phyloP scores from a whole-genome alignment of 2,329 filamentous ascomycete genomes.

The Xylaria sp. region DNA sequence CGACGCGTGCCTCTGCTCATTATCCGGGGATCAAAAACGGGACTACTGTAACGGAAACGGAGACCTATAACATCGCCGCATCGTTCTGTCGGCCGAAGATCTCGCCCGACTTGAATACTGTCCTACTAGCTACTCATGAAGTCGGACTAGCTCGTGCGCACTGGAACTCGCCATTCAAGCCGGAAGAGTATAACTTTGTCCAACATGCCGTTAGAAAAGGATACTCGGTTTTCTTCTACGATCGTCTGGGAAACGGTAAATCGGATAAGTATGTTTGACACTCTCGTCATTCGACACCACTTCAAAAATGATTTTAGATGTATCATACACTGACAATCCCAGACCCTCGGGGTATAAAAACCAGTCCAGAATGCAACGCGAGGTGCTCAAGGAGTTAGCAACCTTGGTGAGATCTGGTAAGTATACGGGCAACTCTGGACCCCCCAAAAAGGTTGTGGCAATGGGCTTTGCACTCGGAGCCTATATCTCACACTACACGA shows the following conservation, averaged over 20 bases:
- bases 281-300: not conserved
- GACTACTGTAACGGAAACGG: no score
- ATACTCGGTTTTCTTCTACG: slow-evolving; percentile 1
- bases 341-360: not conserved
- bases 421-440: not conserved
- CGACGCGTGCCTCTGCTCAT: not conserved
- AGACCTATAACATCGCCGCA: no score
- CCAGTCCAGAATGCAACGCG: not conserved
- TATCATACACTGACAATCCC: not conserved
- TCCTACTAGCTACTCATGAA: not conserved
- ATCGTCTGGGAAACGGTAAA: slow-evolving; percentile 1
- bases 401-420: not conserved
- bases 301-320: not conserved
- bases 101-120: not conserved
- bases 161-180: slow-evolving; percentile 2
- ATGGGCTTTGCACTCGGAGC: not conserved
- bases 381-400: not conserved
- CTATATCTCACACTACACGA: not conserved
- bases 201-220: not conserved
- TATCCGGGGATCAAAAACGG: not conserved
- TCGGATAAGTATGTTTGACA: not conserved
- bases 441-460: not conserved
- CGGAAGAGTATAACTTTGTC: slow-evolving; percentile 10
- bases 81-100: not conserved
- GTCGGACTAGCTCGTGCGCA: not conserved